phyloP scores from a whole-genome alignment of 2,329 filamentous ascomycete genomes.

The Aspergillus persii region DNA sequence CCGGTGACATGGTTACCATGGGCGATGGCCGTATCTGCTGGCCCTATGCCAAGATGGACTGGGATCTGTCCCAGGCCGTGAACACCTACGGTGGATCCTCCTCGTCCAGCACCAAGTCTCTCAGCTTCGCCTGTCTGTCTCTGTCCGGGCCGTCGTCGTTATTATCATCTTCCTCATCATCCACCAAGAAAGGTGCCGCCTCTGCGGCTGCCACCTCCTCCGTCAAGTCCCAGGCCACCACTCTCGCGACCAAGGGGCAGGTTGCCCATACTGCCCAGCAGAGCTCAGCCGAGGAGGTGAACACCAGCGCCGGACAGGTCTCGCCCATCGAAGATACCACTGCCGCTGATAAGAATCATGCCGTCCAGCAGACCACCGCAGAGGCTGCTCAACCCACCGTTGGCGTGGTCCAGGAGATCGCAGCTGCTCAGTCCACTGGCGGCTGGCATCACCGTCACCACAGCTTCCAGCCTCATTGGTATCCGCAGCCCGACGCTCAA shows the following conservation, averaged over 20 bases:
- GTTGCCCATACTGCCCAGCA: neutral
- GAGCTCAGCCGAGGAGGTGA: neutral
- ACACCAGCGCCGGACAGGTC: neutral
- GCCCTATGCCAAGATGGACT: conserved; percentile 41
- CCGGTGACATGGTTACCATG: conserved; percentile 63
- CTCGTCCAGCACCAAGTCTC: conserved; percentile 15
- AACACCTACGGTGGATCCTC: conserved; percentile 4
- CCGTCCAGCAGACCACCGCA: neutral
- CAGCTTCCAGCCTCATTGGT: neutral
- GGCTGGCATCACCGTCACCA: neutral
- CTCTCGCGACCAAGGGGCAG: neutral
- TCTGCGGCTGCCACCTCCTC: neutral
- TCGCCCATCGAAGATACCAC: neutral
- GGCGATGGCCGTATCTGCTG: conserved; percentile 58
- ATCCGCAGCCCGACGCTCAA: neutral
- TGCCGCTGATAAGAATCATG: neutral
- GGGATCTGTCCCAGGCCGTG: conserved; percentile 40
- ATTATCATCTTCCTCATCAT: neutral
- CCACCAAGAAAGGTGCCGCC: neutral
- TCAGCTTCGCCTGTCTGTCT: conserved; percentile 25
- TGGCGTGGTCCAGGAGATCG: neutral
- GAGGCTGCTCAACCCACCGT: neutral
- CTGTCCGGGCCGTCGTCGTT: neutral
- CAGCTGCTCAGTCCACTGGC: neutral
- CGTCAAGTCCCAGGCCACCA: neutral